A percentile compares a stretch with the other conserved stretches of the same genome.
Conservation (phyloP, 306 rosid species). For the Quercus dentata region DNA sequence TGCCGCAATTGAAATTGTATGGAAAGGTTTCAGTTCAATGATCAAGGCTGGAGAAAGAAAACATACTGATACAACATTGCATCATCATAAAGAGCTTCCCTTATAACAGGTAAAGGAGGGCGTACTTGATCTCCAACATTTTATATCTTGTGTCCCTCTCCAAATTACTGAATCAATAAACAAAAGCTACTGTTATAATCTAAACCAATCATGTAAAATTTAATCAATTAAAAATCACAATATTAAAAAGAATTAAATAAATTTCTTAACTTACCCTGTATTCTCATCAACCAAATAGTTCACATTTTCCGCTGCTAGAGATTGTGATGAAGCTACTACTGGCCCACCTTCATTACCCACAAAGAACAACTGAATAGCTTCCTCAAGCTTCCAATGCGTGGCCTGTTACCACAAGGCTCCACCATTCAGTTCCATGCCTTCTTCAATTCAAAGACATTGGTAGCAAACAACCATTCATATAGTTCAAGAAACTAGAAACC, state of each 20-base stretch:
- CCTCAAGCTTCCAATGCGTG: slow-evolving; percentile 92
- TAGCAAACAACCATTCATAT: too few species aligned
- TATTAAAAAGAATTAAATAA: not conserved
- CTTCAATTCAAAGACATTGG: too few species aligned
- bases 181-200: not conserved
- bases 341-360: slow-evolving; percentile 66
- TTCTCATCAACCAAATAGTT: slow-evolving; percentile 38
- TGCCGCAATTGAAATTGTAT: not conserved
- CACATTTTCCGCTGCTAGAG: slow-evolving; percentile 41
- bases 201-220: slow-evolving; percentile 9
- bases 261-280: slow-evolving; percentile 30
- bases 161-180: slow-evolving; percentile 42
- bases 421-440: not conserved
- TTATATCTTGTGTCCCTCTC: slow-evolving; percentile 29
- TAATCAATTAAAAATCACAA: not conserved
- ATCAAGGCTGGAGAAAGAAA: not conserved
- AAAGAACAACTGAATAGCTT: slow-evolving; percentile 85
- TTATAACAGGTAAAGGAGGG: slow-evolving; percentile 84
- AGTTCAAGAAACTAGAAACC: not conserved
- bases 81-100: slow-evolving; percentile 93
- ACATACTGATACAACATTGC: slow-evolving; percentile 63
- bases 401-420: slow-evolving; percentile 52
- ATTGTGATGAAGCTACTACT: slow-evolving; percentile 21
- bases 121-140: slow-evolving; percentile 73
- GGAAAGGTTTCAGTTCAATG: not conserved